These are phyloP conservation scores for Termitomyces sp. DNA, from an alignment of 768 basidiomycete species.

Conservation along the genomic window DNA sequence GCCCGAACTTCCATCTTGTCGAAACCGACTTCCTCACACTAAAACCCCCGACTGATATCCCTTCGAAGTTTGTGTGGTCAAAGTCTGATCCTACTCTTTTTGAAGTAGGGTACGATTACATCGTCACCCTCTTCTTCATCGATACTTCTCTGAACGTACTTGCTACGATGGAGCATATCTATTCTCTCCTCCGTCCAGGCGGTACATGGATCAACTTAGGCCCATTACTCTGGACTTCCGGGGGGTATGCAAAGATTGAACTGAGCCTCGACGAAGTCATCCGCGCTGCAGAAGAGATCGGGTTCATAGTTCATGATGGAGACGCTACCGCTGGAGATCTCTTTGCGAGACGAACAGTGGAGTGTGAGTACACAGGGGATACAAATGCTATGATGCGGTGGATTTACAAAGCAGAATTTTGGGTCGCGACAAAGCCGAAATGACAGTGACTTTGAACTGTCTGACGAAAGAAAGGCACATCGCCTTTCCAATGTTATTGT, in stretches of 20 bases:
- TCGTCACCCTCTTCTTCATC: constrained; percentile 67
- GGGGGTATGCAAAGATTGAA: constrained; percentile 51
- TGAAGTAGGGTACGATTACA: constrained; percentile 46
- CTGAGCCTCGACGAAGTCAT: constrained; percentile 65
- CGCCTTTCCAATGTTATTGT: background rate
- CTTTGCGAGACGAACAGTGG: constrained; percentile 38
- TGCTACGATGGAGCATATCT: constrained; percentile 54
- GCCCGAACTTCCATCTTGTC: constrained; percentile 37
- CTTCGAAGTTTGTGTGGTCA: constrained; percentile 15
- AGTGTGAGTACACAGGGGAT: constrained; percentile 67
- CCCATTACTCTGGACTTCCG: constrained; percentile 61
- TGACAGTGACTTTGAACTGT: background rate
- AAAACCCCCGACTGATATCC: constrained; percentile 16
- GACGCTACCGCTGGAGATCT: constrained; percentile 3
- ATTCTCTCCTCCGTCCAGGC: constrained; percentile 52
- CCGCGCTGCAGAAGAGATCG: constrained; percentile 45
- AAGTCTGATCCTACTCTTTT: background rate
- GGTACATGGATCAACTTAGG: constrained; percentile 74
- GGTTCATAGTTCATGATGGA: constrained; percentile 41
- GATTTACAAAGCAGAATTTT: constrained; percentile 67
- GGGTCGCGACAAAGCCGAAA: constrained; percentile 48
- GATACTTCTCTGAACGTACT: constrained; percentile 57
- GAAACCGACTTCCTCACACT: constrained; percentile 59
- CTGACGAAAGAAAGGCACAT: background rate
- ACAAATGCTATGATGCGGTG: constrained; percentile 65